Conservation (phyloP, 805 yeast species). For the Wickerhamomyces hampshirensis region DNA sequence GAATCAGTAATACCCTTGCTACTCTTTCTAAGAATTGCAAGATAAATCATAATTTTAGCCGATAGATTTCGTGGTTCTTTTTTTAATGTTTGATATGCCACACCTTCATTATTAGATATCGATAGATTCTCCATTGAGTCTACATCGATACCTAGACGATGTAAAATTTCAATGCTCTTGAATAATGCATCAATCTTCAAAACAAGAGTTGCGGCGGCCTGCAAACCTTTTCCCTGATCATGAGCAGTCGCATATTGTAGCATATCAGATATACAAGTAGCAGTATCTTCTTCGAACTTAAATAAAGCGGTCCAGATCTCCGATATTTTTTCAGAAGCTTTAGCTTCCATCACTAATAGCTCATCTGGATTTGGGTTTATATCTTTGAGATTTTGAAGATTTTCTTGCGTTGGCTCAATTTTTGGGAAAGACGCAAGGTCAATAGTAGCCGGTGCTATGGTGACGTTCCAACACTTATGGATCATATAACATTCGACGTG, state of each 20-base stretch:
- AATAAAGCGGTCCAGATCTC: constrained; percentile 85
- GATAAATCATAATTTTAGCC: constrained; percentile 83
- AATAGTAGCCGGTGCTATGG: constrained; percentile 57
- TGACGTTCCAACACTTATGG: constrained; percentile 93
- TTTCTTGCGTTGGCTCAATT: constrained; percentile 21
- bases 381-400: constrained; percentile 22
- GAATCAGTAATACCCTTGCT: constrained; percentile 31
- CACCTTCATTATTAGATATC: constrained; percentile 7
- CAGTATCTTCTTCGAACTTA: constrained; percentile 86
- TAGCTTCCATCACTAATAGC: constrained; percentile 53
- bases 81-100: constrained; percentile 16
- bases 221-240: constrained; percentile 61
- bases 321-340: constrained; percentile 53
- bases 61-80: constrained; percentile 72
- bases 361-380: constrained; percentile 40
- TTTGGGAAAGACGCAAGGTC: constrained; percentile 36
- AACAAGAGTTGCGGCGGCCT: constrained; percentile 67
- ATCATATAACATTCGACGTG: constrained; percentile 99
- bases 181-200: constrained; percentile 73
- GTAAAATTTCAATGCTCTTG: constrained; percentile 59
- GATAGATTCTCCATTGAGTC: constrained; percentile 7
- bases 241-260: constrained; percentile 75
- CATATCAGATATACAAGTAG: constrained; percentile 88
- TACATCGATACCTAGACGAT: constrained; percentile 22
- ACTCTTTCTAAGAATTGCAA: constrained; percentile 72